Percentiles rank a stretch among this genome's conserved stretches.
Conservation (phyloP, 805 yeast species). For the Candida sanyiensis region DNA sequence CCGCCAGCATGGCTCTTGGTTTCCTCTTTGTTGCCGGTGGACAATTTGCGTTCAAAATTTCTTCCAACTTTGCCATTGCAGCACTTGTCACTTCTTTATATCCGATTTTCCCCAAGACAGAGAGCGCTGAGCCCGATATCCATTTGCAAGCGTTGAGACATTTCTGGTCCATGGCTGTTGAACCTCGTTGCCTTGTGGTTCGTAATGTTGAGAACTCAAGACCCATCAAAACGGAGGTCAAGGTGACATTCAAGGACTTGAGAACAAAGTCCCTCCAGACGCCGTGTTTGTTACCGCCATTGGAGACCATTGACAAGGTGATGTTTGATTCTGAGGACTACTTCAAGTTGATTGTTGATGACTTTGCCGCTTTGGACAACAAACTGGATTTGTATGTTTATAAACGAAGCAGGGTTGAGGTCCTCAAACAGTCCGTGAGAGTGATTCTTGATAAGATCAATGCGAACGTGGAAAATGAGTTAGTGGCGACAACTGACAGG, state of each 20-base stretch:
- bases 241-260: constrained; percentile 34
- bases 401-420: constrained; percentile 30
- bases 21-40: constrained; percentile 89
- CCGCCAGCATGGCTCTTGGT: constrained; percentile 78
- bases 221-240: constrained; percentile 44
- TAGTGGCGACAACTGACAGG: background rate
- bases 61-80: constrained; percentile 59
- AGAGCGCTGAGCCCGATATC: constrained; percentile 40
- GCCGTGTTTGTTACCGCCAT: constrained; percentile 67
- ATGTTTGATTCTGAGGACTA: constrained; percentile 42
- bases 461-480: constrained; percentile 14
- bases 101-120: constrained; percentile 58
- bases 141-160: constrained; percentile 83
- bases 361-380: constrained; percentile 31
- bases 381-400: constrained; percentile 40
- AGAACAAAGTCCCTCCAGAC: constrained; percentile 32
- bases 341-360: constrained; percentile 42
- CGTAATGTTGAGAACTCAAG: constrained; percentile 60
- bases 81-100: constrained; percentile 67
- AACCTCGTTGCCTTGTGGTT: constrained; percentile 72
- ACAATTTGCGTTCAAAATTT: constrained; percentile 67
- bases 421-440: constrained; percentile 32
- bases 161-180: constrained; percentile 84
- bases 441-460: constrained; percentile 22
- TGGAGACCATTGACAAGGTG: constrained; percentile 44